Base-by-base conservation (phyloP, 208 protist genomes). In the Sergeia podlipaevii region DNA sequence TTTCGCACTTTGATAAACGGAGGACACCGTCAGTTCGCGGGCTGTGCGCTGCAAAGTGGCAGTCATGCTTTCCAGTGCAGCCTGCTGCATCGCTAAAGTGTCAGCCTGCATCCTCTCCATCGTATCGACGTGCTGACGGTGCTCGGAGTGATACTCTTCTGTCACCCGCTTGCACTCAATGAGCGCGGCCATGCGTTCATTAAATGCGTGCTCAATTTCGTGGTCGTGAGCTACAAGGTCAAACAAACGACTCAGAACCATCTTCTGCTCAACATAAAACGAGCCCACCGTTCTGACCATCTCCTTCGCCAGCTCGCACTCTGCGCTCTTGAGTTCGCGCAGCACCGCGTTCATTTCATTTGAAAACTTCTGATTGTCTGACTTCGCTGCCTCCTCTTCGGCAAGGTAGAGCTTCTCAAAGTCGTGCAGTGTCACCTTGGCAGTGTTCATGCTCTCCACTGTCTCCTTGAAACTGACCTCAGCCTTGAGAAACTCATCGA, bases 191-290 rank as follows among this genome's bases (percentile, higher is more conserved):
- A 50, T 44, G n/a, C 80, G 64, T 18, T 80, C 67, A 7, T 50
- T 49, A 42, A 85, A 76, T 21, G 71, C 71, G 11, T 39, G 47
- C 15, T 70, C 65, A 27, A 89, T 60, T 24, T 77, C 60, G 3
- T 21, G 18, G 42, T 69, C 74, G 13, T 51, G 38, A 11, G 37
- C 36, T 18, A 65, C 59, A 20, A 77, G 60, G n/a, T 49, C 32
- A 34, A 46, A 64, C 1, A 81, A 11, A 2, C 50, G 59, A 15
- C 65, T 24, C 5, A 77, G 47, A 3, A 56, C 29, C 2, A 38
- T 54, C 15, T 49, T 32, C 20, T 55, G 47, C 13, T 74, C 45
- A 18, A 20, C n/a, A 18, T 54, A 68, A 27, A 68, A 68, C 1
- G 20, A 6, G 7, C 54, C 61, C 17, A 37, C 30, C 4, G 56